Base-by-base conservation (phyloP, 1,284 basidiomycete species). In the Chiua sp. region DNA sequence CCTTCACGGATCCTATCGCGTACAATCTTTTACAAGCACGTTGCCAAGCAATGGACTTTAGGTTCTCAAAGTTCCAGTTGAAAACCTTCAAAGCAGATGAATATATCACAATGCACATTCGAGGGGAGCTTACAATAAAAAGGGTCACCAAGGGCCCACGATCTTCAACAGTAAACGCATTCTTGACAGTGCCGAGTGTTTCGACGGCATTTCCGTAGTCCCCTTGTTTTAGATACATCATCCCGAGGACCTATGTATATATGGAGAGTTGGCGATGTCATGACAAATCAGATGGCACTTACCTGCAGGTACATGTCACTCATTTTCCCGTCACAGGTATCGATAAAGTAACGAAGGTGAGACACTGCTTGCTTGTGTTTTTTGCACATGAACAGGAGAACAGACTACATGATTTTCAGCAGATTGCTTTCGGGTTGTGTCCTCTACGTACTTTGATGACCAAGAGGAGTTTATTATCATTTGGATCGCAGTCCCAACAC, bases 71-170 rank as follows among this genome's bases (percentile, higher is more conserved):
- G 22, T 50, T 44, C 57, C 54, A 63, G 28, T 44, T 55, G 18
- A 64, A 63, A 13, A 63, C 48, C 62, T 63, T 60, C 23, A 15
- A 30, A 39, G 18, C 60, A 22, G 63, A 47, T 33, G 10, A 7
- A 20, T 3, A 28, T 4, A 1, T 11, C 1, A 53, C 20, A 32
- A 26, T 8, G 11, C 1, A 18, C 13, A 18, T 18, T 47, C 42
- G 44, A 33, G n/a, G 11, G 13, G 42, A 33, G 30, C 52, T 18
- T 61, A 56, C 62, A 5, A 61, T 10, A 3, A 37, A 49, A 47
- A 54, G 28, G 0, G 28, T 48, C 10, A n/a, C 10, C 39, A 42
- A 11, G 8, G 39, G 39, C 7, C 39, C 39, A 20, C 39, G 39
- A 20, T 42, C 20, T 10, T 42, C 39, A 18, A 18, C 10, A n/a